These are phyloP conservation scores for Sugiyamaella sp. DNA, from an alignment of 1,139 yeast genomes.

Conservation along the genomic window DNA sequence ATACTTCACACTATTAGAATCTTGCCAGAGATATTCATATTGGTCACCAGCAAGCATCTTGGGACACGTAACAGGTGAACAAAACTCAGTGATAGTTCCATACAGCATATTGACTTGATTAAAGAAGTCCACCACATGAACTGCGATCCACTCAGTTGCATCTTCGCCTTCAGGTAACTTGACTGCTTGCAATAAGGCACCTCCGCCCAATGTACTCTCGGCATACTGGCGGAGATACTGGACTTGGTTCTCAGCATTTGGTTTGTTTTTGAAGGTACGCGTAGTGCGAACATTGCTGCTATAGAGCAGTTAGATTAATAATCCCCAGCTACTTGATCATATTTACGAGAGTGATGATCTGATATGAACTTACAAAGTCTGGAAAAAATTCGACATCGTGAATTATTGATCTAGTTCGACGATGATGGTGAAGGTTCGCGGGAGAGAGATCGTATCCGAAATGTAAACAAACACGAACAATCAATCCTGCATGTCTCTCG, in stretches of 20 bases:
- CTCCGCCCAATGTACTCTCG: slow-evolving; percentile 93
- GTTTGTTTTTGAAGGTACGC: slow-evolving; percentile 35
- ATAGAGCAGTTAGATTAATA: neutral
- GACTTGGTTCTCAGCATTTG: slow-evolving; percentile 31
- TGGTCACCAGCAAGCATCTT: slow-evolving; percentile 97
- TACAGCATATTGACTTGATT: slow-evolving; percentile 96
- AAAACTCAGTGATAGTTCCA: slow-evolving; percentile 94
- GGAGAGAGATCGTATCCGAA: neutral
- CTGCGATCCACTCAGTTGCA: slow-evolving; percentile 93
- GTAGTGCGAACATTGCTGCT: slow-evolving; percentile 35
- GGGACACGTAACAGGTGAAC: slow-evolving; percentile 92
- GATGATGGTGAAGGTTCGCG: neutral
- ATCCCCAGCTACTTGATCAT: too few species aligned
- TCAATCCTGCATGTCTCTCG: neutral
- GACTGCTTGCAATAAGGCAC: slow-evolving; percentile 89
- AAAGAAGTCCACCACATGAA: slow-evolving; percentile 74
- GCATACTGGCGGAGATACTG: slow-evolving; percentile 68
- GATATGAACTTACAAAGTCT: slow-evolving; percentile 22
- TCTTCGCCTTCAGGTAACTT: slow-evolving; percentile 93
- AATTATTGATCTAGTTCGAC: neutral
- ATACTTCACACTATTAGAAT: slow-evolving; percentile 50
- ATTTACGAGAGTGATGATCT: too few species aligned
- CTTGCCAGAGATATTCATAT: slow-evolving; percentile 97
- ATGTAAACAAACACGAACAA: neutral
- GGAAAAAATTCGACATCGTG: slow-evolving; percentile 18